These are phyloP conservation scores for Cystobasidium slooffiae DNA, from an alignment of 1,284 basidiomycete genomes.

Conservation along the genomic window DNA sequence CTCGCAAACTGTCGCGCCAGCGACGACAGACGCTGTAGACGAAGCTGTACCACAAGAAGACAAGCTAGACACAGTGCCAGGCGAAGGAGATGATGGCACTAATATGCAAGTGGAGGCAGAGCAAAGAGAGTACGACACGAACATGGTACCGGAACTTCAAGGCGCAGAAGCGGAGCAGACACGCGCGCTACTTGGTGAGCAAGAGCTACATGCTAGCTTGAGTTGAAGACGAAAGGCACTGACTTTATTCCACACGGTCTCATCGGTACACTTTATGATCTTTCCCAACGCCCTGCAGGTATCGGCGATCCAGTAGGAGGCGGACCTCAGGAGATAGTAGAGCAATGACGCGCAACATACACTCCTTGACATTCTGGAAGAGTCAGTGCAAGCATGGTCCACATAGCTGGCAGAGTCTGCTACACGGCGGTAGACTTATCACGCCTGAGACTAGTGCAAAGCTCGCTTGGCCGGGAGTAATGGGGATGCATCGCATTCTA, in stretches of 20 bases:
- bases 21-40: neutral
- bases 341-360: too few species aligned
- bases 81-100: slow-evolving; percentile 12
- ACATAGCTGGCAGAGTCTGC: too few species aligned
- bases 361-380: too few species aligned
- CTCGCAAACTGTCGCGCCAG: neutral
- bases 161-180: slow-evolving; percentile 26
- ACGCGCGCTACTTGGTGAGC: slow-evolving; percentile 29
- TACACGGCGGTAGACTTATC: too few species aligned
- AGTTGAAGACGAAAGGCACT: neutral
- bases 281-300: slow-evolving; percentile 5
- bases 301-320: slow-evolving; percentile 35
- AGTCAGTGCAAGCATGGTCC: too few species aligned
- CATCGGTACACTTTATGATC: neutral
- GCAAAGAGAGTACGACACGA: slow-evolving; percentile 32
- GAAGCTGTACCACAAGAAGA: neutral
- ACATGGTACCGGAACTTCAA: slow-evolving; percentile 31
- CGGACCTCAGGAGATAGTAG: slow-evolving; percentile 35
- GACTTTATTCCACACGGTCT: neutral
- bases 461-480: too few species aligned
- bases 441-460: too few species aligned
- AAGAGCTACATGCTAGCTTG: neutral
- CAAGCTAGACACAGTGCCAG: slow-evolving; percentile 1
- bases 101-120: slow-evolving; percentile 39
- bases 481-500: too few species aligned